Evolutionary conservation across 306 rosid species (phyloP).

Genomic region (Astragalus membranaceus): DNA sequence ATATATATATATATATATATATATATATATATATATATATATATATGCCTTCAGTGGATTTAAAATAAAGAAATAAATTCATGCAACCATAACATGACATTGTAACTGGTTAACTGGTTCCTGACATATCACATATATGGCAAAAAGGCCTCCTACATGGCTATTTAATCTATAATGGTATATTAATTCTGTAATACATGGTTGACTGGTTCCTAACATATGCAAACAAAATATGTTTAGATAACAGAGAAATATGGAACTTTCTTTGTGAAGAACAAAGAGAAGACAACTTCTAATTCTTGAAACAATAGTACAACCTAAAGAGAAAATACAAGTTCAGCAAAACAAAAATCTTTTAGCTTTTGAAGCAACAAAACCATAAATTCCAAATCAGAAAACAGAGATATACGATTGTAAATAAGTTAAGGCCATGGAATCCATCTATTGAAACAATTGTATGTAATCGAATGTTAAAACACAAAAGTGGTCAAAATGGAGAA

Average conservation of each 20-base stretch:
- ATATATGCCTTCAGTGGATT: too few species aligned
- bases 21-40: too few species aligned
- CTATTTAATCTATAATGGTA: not conserved
- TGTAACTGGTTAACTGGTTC: too few species aligned
- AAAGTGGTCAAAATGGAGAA: not conserved
- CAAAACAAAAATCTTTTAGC: not conserved
- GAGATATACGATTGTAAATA: not conserved
- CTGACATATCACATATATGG: too few species aligned
- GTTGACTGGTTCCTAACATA: too few species aligned
- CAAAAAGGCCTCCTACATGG: not conserved
- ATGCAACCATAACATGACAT: too few species aligned
- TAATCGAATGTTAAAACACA: not conserved
- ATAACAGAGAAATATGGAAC: not conserved
- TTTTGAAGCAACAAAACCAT: not conserved
- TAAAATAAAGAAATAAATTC: too few species aligned
- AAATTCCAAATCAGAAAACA: not conserved
- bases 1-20: too few species aligned
- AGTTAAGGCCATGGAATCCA: not conserved
- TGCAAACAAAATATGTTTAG: too few species aligned
- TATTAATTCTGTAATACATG: not conserved
- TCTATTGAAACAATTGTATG: not conserved
- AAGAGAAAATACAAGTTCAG: not conserved
- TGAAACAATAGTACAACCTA: not conserved
- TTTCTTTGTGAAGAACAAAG: not conserved
- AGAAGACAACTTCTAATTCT: not conserved